These are phyloP conservation scores for Talaromyces stipitatus DNA, from an alignment of 495 filamentous ascomycete species.

Conservation along the genomic window DNA sequence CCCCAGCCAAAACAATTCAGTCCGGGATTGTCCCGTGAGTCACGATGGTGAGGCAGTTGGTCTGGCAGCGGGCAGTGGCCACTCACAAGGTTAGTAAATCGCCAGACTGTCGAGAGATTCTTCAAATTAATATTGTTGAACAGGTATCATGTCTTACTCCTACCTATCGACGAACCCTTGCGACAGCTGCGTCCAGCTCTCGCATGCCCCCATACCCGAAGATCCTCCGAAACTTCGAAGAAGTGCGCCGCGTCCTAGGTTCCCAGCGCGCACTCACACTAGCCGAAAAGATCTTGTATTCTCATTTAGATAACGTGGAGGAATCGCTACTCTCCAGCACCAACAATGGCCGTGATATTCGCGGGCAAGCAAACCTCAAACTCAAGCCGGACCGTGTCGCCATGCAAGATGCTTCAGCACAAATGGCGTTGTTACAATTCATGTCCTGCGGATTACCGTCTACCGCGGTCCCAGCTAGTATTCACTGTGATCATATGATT, in stretches of 20 bases:
- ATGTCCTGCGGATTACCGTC: slow-evolving; percentile 90
- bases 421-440: slow-evolving; percentile 97
- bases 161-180: slow-evolving; percentile 15
- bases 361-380: slow-evolving; percentile 88
- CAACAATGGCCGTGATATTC: slow-evolving; percentile 69
- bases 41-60: slow-evolving; percentile 29
- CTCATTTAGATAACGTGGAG: slow-evolving; percentile 80
- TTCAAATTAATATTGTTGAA: too few species aligned
- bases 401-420: slow-evolving; percentile 97
- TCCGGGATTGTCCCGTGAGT: background rate
- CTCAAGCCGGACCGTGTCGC: slow-evolving; percentile 96
- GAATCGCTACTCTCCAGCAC: slow-evolving; percentile 76
- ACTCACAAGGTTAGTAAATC: slow-evolving; percentile 22
- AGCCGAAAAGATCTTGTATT: slow-evolving; percentile 96
- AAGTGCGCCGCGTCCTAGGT: slow-evolving; percentile 69
- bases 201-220: slow-evolving; percentile 59
- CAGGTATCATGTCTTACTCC: slow-evolving; percentile 1
- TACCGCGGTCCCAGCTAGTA: slow-evolving; percentile 94
- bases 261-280: slow-evolving; percentile 64
- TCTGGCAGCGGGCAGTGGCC: slow-evolving; percentile 24
- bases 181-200: slow-evolving; percentile 27
- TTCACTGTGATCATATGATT: slow-evolving; percentile 99
- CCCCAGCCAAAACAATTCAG: background rate
- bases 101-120: background rate
- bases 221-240: slow-evolving; percentile 46